Evolutionary conservation across 2,329 filamentous ascomycete genomes (phyloP).

Genomic region (Xylariaceae sp.): DNA sequence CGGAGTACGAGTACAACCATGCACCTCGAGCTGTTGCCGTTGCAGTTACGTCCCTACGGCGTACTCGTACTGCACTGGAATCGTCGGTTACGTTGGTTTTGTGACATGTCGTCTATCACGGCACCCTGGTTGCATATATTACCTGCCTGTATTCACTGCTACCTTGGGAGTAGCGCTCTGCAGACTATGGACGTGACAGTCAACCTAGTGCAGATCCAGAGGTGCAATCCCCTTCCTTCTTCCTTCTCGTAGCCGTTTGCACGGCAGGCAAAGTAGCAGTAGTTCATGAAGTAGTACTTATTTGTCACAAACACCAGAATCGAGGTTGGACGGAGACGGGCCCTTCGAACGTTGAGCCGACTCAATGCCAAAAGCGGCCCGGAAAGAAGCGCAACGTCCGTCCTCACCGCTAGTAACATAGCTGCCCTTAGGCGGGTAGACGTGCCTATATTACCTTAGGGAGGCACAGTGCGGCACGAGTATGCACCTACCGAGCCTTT

Average conservation of each 20-base stretch:
- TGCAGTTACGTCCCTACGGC: background rate
- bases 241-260: too few relatives aligned
- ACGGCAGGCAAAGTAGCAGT: too few relatives aligned
- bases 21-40: background rate
- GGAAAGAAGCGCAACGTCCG: background rate
- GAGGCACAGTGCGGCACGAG: too few relatives aligned
- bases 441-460: too few relatives aligned
- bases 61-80: background rate
- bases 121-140: background rate
- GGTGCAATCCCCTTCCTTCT: too few relatives aligned
- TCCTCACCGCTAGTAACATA: background rate
- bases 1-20: too few relatives aligned
- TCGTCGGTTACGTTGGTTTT: background rate
- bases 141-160: background rate
- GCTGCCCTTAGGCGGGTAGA: too few relatives aligned
- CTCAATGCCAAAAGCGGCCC: background rate
- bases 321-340: background rate
- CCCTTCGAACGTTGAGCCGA: background rate
- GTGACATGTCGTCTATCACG: background rate
- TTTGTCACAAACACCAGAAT: background rate
- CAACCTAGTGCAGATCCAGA: too few relatives aligned
- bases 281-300: too few relatives aligned
- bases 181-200: background rate
- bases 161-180: background rate
- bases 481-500: background rate